Evolutionary conservation across 73 alveolate genomes (phyloP), one percentile per base, ranked within the genome.

Genomic region (Paraurostyla sp.): DNA sequence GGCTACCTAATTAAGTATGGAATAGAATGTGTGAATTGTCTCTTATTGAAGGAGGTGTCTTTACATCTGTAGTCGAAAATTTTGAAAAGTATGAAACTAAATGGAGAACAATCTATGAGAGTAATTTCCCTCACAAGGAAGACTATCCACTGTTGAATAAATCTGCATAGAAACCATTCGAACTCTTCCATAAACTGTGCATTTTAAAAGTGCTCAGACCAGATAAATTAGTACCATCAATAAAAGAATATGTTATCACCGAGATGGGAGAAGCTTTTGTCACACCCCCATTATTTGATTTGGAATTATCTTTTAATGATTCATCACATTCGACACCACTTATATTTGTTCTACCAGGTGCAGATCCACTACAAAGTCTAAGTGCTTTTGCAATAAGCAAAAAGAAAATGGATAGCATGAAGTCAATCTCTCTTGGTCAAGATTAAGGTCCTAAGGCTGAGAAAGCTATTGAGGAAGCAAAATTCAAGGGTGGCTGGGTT

Each of bases 301-400:
- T 99, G 62, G 99, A 97, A 29, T 95, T 94, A 52, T 92, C 98
- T 43, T 99, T 96, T 80, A 93, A 96, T 60, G 99, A 99, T 78
- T 97, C 99, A 42, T 76, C 96, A 51, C 80, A 94, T 69, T 94
- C 94, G 38, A 95, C 99, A 0, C 99, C 99, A 0, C 91, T 98
- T 65, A 98, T 99, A 45, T 99, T 99, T 95, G 99, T 99, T 50
- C 94, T 98, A 23, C 98, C 99, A 16, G 99, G 99, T 18, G 99
- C 98, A 29, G 99, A 98, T 56, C 99, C 99, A 43, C 91, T 98
- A 13, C 96, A 93, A 69, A 76, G 91, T 69, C 88, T 98, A 20
- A 71, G 73, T 13, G 51, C 62, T 16, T 92, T 91, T 42, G 98
- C 99, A 36, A 80, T 88, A 22, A 35, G 36, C 22, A 92, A 95